Percentiles rank a stretch among this genome's conserved stretches.
These are phyloP conservation scores for Ascochyta fabae DNA, from an alignment of 2,329 filamentous ascomycete genomes.

Conservation along the genomic window DNA sequence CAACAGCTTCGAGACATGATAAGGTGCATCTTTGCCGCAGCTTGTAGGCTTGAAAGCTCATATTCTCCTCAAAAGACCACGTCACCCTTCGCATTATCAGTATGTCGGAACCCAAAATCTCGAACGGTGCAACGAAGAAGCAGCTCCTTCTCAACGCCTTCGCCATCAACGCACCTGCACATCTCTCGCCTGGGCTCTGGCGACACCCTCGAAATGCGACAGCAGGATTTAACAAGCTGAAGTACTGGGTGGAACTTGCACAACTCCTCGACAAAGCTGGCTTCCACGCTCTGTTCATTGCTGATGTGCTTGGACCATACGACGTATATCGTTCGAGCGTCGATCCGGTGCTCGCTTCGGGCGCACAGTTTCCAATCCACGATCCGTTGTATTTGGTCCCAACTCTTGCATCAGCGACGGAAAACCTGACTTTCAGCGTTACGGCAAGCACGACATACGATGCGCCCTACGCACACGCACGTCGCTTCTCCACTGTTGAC, in stretches of 20 bases:
- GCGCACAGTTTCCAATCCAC: slow-evolving; percentile 71
- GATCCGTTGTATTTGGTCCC: slow-evolving; percentile 67
- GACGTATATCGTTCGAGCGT: slow-evolving; percentile 67
- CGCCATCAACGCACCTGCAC: slow-evolving; percentile 6
- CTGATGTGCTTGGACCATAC: slow-evolving; percentile 63
- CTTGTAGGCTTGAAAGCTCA: not conserved
- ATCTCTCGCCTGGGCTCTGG: slow-evolving; percentile 6
- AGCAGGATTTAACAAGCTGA: slow-evolving; percentile 50
- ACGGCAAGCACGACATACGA: slow-evolving; percentile 71
- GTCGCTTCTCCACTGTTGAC: slow-evolving; percentile 67
- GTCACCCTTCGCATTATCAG: not conserved
- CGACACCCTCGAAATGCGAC: not conserved
- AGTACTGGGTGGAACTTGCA: slow-evolving; percentile 40
- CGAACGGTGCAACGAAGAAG: not conserved
- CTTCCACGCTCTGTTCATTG: slow-evolving; percentile 47
- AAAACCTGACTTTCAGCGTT: slow-evolving; percentile 67
- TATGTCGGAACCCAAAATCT: not conserved
- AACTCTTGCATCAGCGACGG: slow-evolving; percentile 69
- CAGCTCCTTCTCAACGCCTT: slow-evolving; percentile 7
- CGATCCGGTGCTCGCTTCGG: slow-evolving; percentile 63
- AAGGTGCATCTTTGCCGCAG: not conserved
- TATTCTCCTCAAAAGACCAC: not conserved
- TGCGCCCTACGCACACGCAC: slow-evolving; percentile 67
- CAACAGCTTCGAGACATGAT: not conserved
- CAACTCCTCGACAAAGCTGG: slow-evolving; percentile 38